Evolutionary conservation across 2,329 filamentous ascomycete genomes (phyloP).

Genomic region (Pezicula neosporulosa): DNA sequence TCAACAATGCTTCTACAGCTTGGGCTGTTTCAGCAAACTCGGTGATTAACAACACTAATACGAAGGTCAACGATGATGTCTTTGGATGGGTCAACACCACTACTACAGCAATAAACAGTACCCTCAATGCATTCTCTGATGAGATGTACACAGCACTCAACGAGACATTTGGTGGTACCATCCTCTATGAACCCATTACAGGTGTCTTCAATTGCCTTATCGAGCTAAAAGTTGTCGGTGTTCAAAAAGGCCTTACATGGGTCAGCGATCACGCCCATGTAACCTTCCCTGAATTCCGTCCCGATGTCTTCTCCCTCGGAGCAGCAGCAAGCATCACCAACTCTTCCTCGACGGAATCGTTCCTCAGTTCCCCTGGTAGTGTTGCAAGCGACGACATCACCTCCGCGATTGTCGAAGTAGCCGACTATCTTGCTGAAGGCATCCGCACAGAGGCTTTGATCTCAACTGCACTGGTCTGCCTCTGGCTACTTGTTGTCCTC

Average conservation of each 20-base stretch:
- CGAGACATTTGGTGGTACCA: conserved; percentile 74
- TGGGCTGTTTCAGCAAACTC: conserved; percentile 64
- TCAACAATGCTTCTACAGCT: conserved; percentile 60
- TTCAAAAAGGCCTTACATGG: conserved; percentile 92
- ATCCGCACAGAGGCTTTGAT: conserved; percentile 80
- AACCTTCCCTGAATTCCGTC: conserved; percentile 71
- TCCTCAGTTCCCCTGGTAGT: conserved; percentile 73
- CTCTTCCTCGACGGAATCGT: conserved; percentile 59
- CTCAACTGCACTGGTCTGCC: conserved; percentile 65
- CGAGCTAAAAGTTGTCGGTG: conserved; percentile 76
- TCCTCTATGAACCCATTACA: conserved; percentile 73
- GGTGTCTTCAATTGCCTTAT: conserved; percentile 86
- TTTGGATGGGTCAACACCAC: conserved; percentile 85
- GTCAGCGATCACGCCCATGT: conserved; percentile 84
- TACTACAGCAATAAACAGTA: conserved; percentile 79
- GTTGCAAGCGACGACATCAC: conserved; percentile 79
- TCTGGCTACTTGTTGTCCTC: conserved; percentile 77
- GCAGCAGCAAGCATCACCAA: conserved; percentile 58
- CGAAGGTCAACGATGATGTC: conserved; percentile 78
- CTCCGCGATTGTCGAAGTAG: conserved; percentile 68
- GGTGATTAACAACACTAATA: conserved; percentile 56
- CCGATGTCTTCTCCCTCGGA: conserved; percentile 80
- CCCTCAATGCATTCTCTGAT: conserved; percentile 77
- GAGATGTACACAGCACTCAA: conserved; percentile 74
- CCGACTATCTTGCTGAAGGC: conserved; percentile 60